Base-by-base conservation (phyloP, 306 rosid species). In the Fragaria vesca region DNA sequence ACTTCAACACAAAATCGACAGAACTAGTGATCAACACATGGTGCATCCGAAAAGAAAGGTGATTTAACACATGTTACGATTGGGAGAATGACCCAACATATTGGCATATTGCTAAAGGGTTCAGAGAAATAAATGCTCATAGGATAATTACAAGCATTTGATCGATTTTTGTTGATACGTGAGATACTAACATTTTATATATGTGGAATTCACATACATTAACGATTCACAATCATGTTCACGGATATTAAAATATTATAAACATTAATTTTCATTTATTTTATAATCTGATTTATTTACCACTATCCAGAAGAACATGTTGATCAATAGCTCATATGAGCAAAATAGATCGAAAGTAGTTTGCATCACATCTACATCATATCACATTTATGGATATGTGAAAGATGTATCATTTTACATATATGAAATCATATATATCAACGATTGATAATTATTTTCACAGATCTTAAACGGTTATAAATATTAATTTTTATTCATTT, bases 1-100 rank as follows among this genome's bases (percentile, higher is more conserved):
- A 40, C 42, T 40, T 67, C 72, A 9, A 67, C 32, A 67, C 32
- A 67, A 18, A n/a, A 11, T 10, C 51, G 50, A 67, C 72, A 67
- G 30, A 67, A 3, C 32, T 7, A 67, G 72, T 67, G 51, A 40
- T 40, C 72, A 40, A 67, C 72, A 40, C 51, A 40, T 67, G 68
- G 68, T 62, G 20, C 11, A 62, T 62, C 11, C 2, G 12, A 32
- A 62, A 60, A 60, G 36, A 26, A 21, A 60, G 3, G 34, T 4
- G 36, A 60, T 60, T 43, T 4, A n/a, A 55, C 28, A 55, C 66
- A 4, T 26, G 43, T 16, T 62, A 30, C 13, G 68, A 62, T 21
- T 13, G 1, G 6, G 42, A 63, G 43, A 30, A 63, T 20, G 61
- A 20, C 26, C 61, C 12, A 13, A 30, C 42, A 26, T 28, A 28